Percentiles rank a stretch among this genome's conserved stretches.
These are phyloP conservation scores for Drosera spatulata DNA, from an alignment of 179 eudicot species.

Conservation along the genomic window DNA sequence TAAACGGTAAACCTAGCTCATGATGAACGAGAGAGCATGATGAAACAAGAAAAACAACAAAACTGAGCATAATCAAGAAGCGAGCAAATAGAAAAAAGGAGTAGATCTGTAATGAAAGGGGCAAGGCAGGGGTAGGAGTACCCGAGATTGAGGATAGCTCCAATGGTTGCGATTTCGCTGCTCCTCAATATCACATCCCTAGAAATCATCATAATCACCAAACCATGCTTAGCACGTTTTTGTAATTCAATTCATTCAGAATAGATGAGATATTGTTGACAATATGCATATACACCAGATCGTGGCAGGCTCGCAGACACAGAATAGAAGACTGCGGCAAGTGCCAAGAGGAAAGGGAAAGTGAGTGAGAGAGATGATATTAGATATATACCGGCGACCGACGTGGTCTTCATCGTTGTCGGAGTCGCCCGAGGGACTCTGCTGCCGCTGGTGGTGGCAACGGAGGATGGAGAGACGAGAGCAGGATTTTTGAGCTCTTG, in stretches of 20 bases:
- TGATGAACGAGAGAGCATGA: too few relatives aligned
- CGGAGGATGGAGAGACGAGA: too few relatives aligned
- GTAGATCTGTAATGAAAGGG: not conserved
- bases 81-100: not conserved
- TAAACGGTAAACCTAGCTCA: too few relatives aligned
- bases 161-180: slow-evolving; percentile 63
- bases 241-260: not conserved
- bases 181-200: slow-evolving; percentile 73
- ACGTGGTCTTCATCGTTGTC: slow-evolving; percentile 9
- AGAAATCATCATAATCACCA: slow-evolving; percentile 6
- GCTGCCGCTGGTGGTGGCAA: not conserved
- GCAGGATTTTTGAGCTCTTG: too few relatives aligned
- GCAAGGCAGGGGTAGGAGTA: not conserved
- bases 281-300: too few relatives aligned
- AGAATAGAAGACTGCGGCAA: too few relatives aligned
- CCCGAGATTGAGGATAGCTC: slow-evolving; percentile 78
- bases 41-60: not conserved
- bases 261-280: too few relatives aligned
- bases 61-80: not conserved
- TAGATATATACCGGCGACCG: slow-evolving; percentile 28
- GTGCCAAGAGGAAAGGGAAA: not conserved
- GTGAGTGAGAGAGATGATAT: not conserved
- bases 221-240: not conserved
- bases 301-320: too few relatives aligned
- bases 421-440: not conserved